These are phyloP conservation scores for Mycena capillaripes DNA, from an alignment of 768 basidiomycete genomes.

Conservation along the genomic window DNA sequence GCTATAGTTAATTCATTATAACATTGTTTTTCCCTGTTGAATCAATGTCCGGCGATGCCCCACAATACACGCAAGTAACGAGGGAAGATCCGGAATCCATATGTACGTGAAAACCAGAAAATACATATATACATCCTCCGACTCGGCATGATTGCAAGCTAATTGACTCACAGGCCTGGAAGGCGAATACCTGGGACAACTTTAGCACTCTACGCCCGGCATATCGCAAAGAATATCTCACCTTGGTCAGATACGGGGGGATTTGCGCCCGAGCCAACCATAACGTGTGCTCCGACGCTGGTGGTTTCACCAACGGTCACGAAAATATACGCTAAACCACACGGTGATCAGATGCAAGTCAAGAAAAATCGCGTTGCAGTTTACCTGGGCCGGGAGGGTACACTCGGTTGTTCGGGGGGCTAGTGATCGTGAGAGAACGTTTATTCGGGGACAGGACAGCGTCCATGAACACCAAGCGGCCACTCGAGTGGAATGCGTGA, in stretches of 20 bases:
- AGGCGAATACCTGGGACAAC: neutral
- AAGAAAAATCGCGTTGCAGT: neutral
- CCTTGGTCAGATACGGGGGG: conserved; percentile 35
- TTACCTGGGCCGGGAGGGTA: conserved; percentile 47
- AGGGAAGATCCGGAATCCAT: neutral
- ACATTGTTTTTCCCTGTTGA: too few relatives aligned
- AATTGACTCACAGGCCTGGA: neutral
- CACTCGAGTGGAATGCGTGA: conserved; percentile 50
- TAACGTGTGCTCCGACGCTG: conserved; percentile 39
- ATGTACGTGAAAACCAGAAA: neutral
- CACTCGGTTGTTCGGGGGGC: conserved; percentile 50
- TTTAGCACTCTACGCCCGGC: too few relatives aligned
- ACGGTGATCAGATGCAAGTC: too few relatives aligned
- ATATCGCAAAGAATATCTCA: neutral
- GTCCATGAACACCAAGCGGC: conserved; percentile 49
- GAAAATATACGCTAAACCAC: conserved; percentile 36
- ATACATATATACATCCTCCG: too few relatives aligned
- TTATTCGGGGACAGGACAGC: conserved; percentile 40
- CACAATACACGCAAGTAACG: too few relatives aligned
- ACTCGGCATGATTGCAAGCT: too few relatives aligned
- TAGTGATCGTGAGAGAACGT: conserved; percentile 48
- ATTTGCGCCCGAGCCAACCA: conserved; percentile 39
- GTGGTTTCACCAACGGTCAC: conserved; percentile 45
- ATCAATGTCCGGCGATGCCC: too few relatives aligned
- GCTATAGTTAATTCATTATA: too few relatives aligned